A percentile compares a stretch with the other conserved stretches of the same genome.
Conservation (phyloP, 2,329 filamentous ascomycete genomes). For the Calonectria henricotiae region DNA sequence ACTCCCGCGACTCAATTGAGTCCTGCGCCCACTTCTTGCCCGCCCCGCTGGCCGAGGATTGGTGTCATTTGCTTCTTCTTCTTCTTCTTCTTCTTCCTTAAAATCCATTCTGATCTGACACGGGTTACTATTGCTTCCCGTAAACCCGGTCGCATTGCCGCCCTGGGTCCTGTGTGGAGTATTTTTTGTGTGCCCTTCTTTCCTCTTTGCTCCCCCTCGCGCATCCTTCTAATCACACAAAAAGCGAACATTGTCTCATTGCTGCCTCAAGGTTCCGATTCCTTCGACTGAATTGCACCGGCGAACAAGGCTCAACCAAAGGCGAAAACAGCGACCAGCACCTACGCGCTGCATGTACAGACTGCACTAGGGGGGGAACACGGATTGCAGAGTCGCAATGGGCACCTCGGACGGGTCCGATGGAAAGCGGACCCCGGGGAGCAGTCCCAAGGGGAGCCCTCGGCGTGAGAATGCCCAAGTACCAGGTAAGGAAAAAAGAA, state of each 20-base stretch:
- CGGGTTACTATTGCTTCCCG: neutral
- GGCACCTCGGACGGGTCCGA: constrained; percentile 28
- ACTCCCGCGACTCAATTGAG: constrained; percentile 3
- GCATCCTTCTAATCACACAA: neutral
- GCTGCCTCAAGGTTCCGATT: neutral
- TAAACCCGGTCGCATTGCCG: neutral
- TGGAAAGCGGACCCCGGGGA: constrained; percentile 27
- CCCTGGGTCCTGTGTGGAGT: constrained; percentile 6
- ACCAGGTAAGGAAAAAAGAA: constrained; percentile 4
- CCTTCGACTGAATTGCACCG: neutral
- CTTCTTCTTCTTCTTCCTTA: neutral
- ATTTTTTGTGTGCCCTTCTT: neutral
- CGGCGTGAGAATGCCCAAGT: constrained; percentile 3
- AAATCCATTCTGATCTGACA: constrained; percentile 3
- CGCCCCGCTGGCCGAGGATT: neutral
- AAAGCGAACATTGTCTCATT: neutral
- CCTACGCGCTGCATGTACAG: neutral
- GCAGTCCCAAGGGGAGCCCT: constrained; percentile 32
- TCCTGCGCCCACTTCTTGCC: neutral
- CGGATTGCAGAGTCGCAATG: constrained; percentile 14
- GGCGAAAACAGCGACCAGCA: neutral
- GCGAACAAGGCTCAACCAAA: neutral
- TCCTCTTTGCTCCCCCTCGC: neutral
- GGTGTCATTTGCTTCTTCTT: neutral
- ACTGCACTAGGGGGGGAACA: neutral